Conservation (phyloP, 202 grass and related monocot species). For the Zizania palustris region DNA sequence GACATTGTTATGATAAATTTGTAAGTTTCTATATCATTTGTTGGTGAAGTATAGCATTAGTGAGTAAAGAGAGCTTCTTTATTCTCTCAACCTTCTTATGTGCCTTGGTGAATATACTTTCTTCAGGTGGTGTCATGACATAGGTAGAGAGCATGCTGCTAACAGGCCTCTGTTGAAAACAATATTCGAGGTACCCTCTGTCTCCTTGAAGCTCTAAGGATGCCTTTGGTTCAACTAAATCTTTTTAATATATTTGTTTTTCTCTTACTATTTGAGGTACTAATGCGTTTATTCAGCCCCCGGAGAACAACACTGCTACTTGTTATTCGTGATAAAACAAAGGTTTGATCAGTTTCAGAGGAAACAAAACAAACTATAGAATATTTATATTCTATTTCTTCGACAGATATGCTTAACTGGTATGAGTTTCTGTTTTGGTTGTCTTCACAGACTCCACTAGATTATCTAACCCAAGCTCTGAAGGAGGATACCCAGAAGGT, state of each 20-base stretch:
- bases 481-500: slow-evolving; percentile 77
- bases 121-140: slow-evolving; percentile 93
- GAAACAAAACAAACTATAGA: neutral
- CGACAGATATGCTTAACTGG: neutral
- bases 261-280: slow-evolving; percentile 38
- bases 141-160: slow-evolving; percentile 85
- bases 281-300: slow-evolving; percentile 56
- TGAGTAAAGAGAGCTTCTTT: neutral
- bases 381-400: slow-evolving; percentile 3
- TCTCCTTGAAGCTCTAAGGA: neutral
- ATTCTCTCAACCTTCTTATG: slow-evolving; percentile 19
- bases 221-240: slow-evolving; percentile 18
- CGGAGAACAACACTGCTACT: slow-evolving; percentile 54
- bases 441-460: slow-evolving; percentile 47
- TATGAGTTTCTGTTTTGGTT: slow-evolving; percentile 27
- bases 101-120: slow-evolving; percentile 22
- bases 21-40: slow-evolving; percentile 48
- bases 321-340: slow-evolving; percentile 65
- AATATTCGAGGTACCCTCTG: slow-evolving; percentile 72
- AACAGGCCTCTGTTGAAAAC: slow-evolving; percentile 84
- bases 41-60: neutral
- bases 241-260: slow-evolving; percentile 26
- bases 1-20: slow-evolving; percentile 87
- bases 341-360: slow-evolving; percentile 32
- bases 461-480: slow-evolving; percentile 46